Base-by-base conservation (phyloP, 1,284 basidiomycete species). In the Neotropicomus parvogracilis region DNA sequence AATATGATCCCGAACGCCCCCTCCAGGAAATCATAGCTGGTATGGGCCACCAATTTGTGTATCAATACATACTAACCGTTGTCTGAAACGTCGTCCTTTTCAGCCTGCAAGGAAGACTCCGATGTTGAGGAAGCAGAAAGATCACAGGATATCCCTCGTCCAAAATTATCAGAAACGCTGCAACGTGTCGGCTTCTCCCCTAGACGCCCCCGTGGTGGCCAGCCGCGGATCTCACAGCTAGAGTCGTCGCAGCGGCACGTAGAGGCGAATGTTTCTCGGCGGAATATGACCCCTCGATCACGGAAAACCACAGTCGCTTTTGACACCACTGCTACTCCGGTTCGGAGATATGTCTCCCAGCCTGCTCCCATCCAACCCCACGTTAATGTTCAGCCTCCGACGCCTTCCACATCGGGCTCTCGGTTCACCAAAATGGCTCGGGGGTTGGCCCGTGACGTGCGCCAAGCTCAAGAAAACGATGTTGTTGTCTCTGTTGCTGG, bases 1-100 rank as follows among this genome's bases (percentile, higher is more conserved):
- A 94, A 62, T 94, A 89, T 57, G 91, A 94, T 63, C 90, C 91
- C 2, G 91, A 94, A 41, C 73, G 91, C 35, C 87, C 86, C 13
- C 65, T 94, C 20, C 80, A 87, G 50, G 79, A 81, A 32, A 85
- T 89, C 62, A 78, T 88, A 46, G 79, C 77, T 27, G 78, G 79
- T 43, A 77, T 77, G 21, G 71, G 73, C 39, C 71, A 68, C 41
- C 72, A 69, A 53, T 67, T 79, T 36, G 2, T 10, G 0, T 16
- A 24, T 34, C 4, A 3, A 24, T 19, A 13, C 9, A 3, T 32
- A 27, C 31, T 57, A 1, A 57, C 33, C 19, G 31, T n/a, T 35
- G 7, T 27, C 32, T 24, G 14, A 5, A 8, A 32, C 6, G 12
- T 17, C 16, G 4, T 31, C 1, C 6, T 45, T 42, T 44, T 16